Evolutionary conservation across 2,329 filamentous ascomycete species (phyloP).

Genomic region (Aspergillus sp.): DNA sequence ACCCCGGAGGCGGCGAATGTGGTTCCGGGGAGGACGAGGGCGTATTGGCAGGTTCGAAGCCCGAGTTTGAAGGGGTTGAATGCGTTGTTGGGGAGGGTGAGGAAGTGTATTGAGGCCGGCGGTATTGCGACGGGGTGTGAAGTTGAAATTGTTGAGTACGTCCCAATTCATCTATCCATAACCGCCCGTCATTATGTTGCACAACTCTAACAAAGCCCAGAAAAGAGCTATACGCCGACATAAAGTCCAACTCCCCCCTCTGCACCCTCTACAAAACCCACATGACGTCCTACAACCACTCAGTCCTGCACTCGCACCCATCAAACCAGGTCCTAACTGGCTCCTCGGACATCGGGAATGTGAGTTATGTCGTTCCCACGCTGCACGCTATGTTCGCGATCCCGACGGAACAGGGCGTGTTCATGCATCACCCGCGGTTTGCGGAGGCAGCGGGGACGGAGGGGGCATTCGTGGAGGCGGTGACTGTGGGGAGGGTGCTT

Average conservation of each 20-base stretch:
- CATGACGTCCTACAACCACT: slow-evolving; percentile 37
- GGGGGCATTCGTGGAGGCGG: slow-evolving; percentile 34
- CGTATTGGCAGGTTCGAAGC: slow-evolving; percentile 42
- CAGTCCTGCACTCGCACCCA: slow-evolving; percentile 26
- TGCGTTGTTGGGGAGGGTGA: slow-evolving; percentile 20
- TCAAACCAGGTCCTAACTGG: slow-evolving; percentile 32
- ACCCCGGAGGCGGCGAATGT: slow-evolving; percentile 52
- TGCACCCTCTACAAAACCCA: slow-evolving; percentile 40
- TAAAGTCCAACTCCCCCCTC: slow-evolving; percentile 42
- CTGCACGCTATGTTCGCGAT: slow-evolving; percentile 47
- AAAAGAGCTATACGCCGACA: slow-evolving; percentile 37
- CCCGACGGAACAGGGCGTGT: slow-evolving; percentile 28
- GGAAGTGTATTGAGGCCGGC: slow-evolving; percentile 30
- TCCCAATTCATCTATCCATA: background rate
- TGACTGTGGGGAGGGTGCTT: slow-evolving; percentile 43
- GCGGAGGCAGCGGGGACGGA: slow-evolving; percentile 40
- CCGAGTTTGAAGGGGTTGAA: slow-evolving; percentile 37
- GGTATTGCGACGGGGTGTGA: slow-evolving; percentile 31
- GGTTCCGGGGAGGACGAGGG: slow-evolving; percentile 47
- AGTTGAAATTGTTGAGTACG: slow-evolving; percentile 26
- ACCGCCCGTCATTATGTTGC: background rate
- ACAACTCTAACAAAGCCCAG: background rate
- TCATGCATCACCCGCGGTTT: slow-evolving; percentile 37
- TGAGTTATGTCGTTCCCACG: slow-evolving; percentile 42
- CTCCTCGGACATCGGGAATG: slow-evolving; percentile 47